These are phyloP conservation scores for Perkinsela sp. DNA, from an alignment of 208 protist genomes.

Conservation along the genomic window DNA sequence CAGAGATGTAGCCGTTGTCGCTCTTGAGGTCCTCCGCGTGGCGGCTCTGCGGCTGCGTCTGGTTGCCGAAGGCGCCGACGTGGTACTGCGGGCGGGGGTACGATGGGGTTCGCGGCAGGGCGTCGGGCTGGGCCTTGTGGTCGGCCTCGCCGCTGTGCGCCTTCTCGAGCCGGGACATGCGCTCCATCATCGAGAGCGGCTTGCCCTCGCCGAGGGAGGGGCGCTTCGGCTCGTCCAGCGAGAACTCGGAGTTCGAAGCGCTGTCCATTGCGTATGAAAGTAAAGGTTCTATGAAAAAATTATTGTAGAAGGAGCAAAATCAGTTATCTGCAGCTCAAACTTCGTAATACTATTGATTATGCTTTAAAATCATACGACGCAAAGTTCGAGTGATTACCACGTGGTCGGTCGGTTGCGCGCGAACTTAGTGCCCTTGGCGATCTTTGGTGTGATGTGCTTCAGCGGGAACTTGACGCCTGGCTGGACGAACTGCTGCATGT, in stretches of 20 bases:
- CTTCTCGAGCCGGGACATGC: background rate
- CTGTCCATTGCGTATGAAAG: too few relatives aligned
- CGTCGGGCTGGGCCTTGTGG: background rate
- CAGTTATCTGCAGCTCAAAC: too few relatives aligned
- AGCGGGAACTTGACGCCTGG: slow-evolving; percentile 77
- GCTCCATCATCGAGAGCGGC: background rate
- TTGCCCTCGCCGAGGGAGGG: too few relatives aligned
- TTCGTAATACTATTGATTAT: too few relatives aligned
- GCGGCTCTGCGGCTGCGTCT: background rate
- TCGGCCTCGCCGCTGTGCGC: background rate
- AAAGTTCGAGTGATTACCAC: too few relatives aligned
- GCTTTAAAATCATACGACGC: too few relatives aligned
- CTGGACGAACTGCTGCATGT: slow-evolving; percentile 70
- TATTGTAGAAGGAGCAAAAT: too few relatives aligned
- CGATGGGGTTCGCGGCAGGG: too few relatives aligned
- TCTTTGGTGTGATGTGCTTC: background rate
- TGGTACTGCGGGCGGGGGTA: background rate
- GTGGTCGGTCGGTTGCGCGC: background rate
- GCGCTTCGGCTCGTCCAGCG: too few relatives aligned
- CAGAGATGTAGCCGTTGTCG: background rate
- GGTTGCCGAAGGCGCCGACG: background rate
- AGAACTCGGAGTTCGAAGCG: too few relatives aligned
- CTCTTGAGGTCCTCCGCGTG: background rate
- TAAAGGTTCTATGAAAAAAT: too few relatives aligned
- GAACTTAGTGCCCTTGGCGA: background rate